A percentile compares a stretch with the other conserved stretches of the same genome.
These are phyloP conservation scores for Ramaria rubella DNA, from an alignment of 768 basidiomycete species.

Conservation along the genomic window DNA sequence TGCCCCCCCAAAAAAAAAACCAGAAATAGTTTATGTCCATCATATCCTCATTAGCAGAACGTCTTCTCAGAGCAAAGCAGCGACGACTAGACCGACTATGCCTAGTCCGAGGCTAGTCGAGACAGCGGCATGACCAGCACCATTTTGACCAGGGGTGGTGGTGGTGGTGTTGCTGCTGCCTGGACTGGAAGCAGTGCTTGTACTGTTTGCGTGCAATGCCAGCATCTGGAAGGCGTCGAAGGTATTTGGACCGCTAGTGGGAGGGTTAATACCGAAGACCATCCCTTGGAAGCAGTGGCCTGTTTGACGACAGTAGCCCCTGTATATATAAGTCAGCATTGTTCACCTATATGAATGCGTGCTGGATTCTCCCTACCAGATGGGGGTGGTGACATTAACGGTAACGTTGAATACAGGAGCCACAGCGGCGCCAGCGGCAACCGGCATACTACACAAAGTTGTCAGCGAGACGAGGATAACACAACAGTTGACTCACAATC, in stretches of 20 bases:
- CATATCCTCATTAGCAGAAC: too few relatives aligned
- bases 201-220: slow-evolving; percentile 19
- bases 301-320: slow-evolving; percentile 3
- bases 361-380: neutral
- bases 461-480: too few relatives aligned
- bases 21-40: too few relatives aligned
- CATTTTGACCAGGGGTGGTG: neutral
- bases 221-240: slow-evolving; percentile 49
- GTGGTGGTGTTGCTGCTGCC: neutral
- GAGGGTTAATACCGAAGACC: slow-evolving; percentile 11
- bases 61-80: neutral
- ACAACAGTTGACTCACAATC: slow-evolving; percentile 39
- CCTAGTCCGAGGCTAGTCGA: neutral
- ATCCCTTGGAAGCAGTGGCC: slow-evolving; percentile 11
- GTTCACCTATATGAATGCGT: neutral
- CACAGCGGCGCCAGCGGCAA: slow-evolving; percentile 35
- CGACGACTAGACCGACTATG: neutral
- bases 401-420: slow-evolving; percentile 51
- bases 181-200: slow-evolving; percentile 20
- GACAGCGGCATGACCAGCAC: neutral
- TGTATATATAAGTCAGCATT: neutral
- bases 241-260: slow-evolving; percentile 22
- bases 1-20: too few relatives aligned
- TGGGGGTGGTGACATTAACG: slow-evolving; percentile 49
- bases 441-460: slow-evolving; percentile 27